These are phyloP conservation scores for Aspergillus oerlinghausenensis DNA, from an alignment of 2,329 filamentous ascomycete genomes.

Conservation along the genomic window DNA sequence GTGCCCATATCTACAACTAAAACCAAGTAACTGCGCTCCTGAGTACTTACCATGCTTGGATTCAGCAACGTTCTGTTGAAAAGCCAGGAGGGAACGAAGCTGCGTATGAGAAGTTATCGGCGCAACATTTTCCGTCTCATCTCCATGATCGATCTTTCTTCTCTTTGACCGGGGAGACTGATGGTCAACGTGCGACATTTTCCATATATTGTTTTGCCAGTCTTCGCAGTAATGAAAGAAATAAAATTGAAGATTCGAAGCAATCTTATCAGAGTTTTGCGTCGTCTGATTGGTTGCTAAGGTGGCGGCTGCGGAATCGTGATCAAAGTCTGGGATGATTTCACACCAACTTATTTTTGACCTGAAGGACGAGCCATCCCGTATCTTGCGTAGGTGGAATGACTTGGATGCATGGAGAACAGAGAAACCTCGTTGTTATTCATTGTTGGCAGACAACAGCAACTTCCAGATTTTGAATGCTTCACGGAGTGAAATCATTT, in stretches of 20 bases:
- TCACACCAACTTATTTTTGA: not conserved
- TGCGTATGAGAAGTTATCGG: slow-evolving; percentile 54
- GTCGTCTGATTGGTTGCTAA: slow-evolving; percentile 12
- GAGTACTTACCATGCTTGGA: slow-evolving; percentile 59
- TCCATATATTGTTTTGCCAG: slow-evolving; percentile 14
- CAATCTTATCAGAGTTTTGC: slow-evolving; percentile 17
- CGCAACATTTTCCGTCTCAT: slow-evolving; percentile 12
- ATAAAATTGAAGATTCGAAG: not conserved
- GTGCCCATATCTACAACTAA: not conserved
- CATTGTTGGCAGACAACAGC: not conserved
- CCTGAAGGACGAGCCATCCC: not conserved
- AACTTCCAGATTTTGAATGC: not conserved
- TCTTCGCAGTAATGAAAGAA: slow-evolving; percentile 6
- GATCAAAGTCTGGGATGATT: not conserved
- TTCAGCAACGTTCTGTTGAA: slow-evolving; percentile 61
- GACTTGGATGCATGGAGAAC: not conserved
- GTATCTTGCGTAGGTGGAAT: not conserved
- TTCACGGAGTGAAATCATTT: not conserved
- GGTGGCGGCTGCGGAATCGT: not conserved
- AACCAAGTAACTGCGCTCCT: not conserved
- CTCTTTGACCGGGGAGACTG: slow-evolving; percentile 34
- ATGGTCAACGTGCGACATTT: slow-evolving; percentile 33
- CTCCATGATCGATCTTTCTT: slow-evolving; percentile 34
- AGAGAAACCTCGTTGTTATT: not conserved
- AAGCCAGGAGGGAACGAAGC: slow-evolving; percentile 63